A percentile compares a stretch with the other conserved stretches of the same genome.
phyloP scores from a whole-genome alignment of 768 basidiomycete species.

The Amanita subjunquillea region DNA sequence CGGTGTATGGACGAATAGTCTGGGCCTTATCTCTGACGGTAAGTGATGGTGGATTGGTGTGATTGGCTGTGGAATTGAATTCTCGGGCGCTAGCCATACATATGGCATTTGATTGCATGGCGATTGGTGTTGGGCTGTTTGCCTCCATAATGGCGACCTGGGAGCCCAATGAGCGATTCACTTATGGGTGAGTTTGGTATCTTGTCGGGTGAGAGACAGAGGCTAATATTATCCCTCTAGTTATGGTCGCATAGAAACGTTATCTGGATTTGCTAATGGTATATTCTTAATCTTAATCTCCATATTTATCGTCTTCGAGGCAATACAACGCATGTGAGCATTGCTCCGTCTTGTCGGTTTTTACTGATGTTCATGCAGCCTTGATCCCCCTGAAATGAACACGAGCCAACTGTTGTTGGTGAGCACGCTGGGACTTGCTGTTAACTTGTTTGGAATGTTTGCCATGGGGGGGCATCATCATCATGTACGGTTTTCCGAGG shows the following conservation, averaged over 20 bases:
- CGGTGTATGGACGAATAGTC: conserved; percentile 94
- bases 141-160: conserved; percentile 98
- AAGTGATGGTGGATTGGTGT: conserved; percentile 5
- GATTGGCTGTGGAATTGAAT: neutral
- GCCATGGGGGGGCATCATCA: conserved; percentile 96
- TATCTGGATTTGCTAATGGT: conserved; percentile 97
- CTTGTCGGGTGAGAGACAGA: neutral
- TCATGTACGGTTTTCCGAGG: conserved; percentile 39
- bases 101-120: conserved; percentile 99
- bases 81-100: conserved; percentile 67
- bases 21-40: conserved; percentile 97
- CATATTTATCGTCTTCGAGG: conserved; percentile 97
- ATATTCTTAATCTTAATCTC: conserved; percentile 91
- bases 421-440: conserved; percentile 79
- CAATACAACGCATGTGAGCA: conserved; percentile 82
- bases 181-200: conserved; percentile 66
- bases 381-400: conserved; percentile 97
- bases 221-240: conserved; percentile 25
- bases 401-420: conserved; percentile 87
- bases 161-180: conserved; percentile 90
- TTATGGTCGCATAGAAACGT: conserved; percentile 91
- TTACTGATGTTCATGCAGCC: conserved; percentile 25
- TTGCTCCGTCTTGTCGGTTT: neutral
- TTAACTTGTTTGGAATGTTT: conserved; percentile 98
- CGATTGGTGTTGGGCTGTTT: conserved; percentile 88